phyloP scores from a whole-genome alignment of 1,284 basidiomycete genomes.

The Phellopilus nigrolimitatus region DNA sequence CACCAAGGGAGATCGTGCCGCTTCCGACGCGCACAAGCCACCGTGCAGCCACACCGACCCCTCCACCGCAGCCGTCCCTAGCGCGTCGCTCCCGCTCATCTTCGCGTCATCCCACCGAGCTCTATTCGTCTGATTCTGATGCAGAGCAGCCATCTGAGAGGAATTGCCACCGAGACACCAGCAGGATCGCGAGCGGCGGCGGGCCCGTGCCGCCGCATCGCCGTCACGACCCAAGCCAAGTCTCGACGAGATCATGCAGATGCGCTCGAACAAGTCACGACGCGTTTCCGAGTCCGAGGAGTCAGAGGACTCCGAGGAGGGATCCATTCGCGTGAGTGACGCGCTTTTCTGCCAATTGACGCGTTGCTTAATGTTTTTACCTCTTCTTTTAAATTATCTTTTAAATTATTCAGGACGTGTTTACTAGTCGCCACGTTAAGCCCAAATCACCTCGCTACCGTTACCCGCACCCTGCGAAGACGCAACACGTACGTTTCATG shows the following conservation, averaged over 20 bases:
- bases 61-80: not conserved
- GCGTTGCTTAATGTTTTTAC: not conserved
- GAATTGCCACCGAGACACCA: not conserved
- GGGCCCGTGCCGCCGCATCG: constrained; percentile 4
- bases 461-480: constrained; percentile 12
- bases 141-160: constrained; percentile 1
- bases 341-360: not conserved
- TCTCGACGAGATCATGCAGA: constrained; percentile 20
- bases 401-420: constrained; percentile 11
- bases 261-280: constrained; percentile 14
- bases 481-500: constrained; percentile 2
- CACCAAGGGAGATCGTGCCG: not conserved
- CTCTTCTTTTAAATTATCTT: not conserved
- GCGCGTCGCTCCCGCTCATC: constrained; percentile 2
- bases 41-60: constrained; percentile 2
- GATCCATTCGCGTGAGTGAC: constrained; percentile 15
- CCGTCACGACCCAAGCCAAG: constrained; percentile 17
- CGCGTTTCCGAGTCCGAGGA: constrained; percentile 20
- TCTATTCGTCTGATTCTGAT: not conserved
- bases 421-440: constrained; percentile 2
- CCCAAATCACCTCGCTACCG: constrained; percentile 8
- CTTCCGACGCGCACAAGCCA: constrained; percentile 9
- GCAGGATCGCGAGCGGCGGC: constrained; percentile 4
- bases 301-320: constrained; percentile 19
- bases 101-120: not conserved